Conservation (phyloP, 2,329 filamentous ascomycete genomes). For the Bipolaris zeicola region DNA sequence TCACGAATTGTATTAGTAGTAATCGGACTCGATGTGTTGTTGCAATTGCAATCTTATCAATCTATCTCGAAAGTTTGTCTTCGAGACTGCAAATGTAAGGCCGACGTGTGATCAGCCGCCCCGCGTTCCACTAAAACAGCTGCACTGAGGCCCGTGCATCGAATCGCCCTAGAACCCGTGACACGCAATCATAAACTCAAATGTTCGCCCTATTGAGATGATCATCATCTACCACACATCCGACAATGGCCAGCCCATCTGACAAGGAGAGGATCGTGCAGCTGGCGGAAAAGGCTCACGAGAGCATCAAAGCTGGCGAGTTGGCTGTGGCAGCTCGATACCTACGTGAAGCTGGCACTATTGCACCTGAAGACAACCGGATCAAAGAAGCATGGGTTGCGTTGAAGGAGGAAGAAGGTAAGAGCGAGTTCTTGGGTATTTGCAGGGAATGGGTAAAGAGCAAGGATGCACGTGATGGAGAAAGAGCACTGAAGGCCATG, state of each 20-base stretch:
- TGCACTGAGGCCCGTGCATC: conserved; percentile 27
- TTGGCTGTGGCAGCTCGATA: conserved; percentile 49
- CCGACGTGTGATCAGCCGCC: conserved; percentile 6
- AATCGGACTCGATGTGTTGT: conserved; percentile 8
- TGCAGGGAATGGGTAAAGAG: conserved; percentile 45
- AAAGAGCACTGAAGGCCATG: conserved; percentile 44
- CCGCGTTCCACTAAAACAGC: conserved; percentile 13
- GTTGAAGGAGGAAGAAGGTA: conserved; percentile 49
- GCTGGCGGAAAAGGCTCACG: conserved; percentile 38
- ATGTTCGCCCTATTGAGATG: conserved; percentile 23
- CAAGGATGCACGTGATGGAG: conserved; percentile 48
- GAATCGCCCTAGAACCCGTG: conserved; percentile 21
- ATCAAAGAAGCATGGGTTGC: conserved; percentile 50
- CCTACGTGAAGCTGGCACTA: conserved; percentile 53
- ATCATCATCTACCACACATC: conserved; percentile 11
- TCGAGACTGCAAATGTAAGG: conserved; percentile 1
- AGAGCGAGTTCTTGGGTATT: conserved; percentile 40
- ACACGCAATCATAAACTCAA: conserved; percentile 26
- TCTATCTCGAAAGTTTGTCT: background rate
- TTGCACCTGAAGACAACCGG: conserved; percentile 49
- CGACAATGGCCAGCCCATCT: conserved; percentile 35
- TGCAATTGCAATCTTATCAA: background rate
- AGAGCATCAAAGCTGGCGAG: conserved; percentile 38
- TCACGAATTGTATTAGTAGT: conserved; percentile 34
- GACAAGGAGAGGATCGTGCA: conserved; percentile 40